Evolutionary conservation across 1,139 yeast species (phyloP).

Genomic region (Yarrowia galli): DNA sequence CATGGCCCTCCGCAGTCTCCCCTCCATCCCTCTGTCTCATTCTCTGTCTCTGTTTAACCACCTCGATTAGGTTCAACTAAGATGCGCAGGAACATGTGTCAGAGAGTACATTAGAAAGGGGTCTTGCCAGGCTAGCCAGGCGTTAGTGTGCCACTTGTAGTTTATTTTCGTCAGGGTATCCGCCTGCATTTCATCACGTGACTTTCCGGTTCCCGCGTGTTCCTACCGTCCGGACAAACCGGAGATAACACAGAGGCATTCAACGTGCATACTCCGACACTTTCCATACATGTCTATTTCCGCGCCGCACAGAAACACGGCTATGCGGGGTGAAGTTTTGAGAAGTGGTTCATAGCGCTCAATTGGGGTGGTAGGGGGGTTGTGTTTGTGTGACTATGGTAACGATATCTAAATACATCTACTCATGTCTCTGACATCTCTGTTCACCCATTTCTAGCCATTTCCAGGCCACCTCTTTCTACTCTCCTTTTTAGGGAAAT

Average conservation of each 20-base stretch:
- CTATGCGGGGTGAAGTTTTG: background rate
- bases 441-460: too few species aligned
- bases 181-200: background rate
- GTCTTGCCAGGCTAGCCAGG: too few species aligned
- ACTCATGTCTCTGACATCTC: too few species aligned
- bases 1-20: too few species aligned
- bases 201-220: background rate
- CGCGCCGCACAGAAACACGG: conserved; percentile 7
- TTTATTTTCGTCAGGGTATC: background rate
- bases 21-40: too few species aligned
- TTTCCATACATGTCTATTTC: background rate
- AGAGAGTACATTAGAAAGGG: background rate
- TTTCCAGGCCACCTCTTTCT: too few species aligned
- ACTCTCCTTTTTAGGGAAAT: conserved; percentile 1
- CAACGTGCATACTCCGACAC: background rate
- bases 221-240: too few species aligned
- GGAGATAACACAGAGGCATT: too few species aligned
- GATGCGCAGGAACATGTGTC: conserved; percentile 21
- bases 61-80: conserved; percentile 3
- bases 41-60: background rate
- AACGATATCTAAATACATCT: too few species aligned
- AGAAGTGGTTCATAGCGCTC: too few species aligned
- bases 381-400: too few species aligned
- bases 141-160: background rate
- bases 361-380: background rate